phyloP scores from a whole-genome alignment of 306 rosid genomes.

The Fragaria ananassa region DNA sequence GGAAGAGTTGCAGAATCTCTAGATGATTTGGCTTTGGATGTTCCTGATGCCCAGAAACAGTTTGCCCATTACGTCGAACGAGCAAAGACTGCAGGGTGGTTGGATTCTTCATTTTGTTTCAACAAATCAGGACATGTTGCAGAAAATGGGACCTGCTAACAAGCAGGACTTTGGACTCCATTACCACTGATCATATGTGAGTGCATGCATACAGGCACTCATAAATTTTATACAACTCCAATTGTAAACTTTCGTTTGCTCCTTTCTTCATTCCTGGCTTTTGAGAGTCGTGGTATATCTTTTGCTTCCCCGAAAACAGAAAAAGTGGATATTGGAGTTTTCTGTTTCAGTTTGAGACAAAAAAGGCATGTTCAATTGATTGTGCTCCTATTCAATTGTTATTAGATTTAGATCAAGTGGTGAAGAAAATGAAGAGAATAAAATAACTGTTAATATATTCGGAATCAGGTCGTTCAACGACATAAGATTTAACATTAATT shows the following conservation, averaged over 20 bases:
- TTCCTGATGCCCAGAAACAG: constrained; percentile 62
- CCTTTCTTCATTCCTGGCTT: too few relatives aligned
- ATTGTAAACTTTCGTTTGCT: not conserved
- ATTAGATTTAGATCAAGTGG: too few relatives aligned
- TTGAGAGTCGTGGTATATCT: too few relatives aligned
- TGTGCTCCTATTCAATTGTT: too few relatives aligned
- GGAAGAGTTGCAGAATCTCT: constrained; percentile 62
- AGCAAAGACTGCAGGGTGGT: constrained; percentile 60
- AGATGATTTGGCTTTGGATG: constrained; percentile 74
- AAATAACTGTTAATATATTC: too few relatives aligned
- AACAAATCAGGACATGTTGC: constrained; percentile 30
- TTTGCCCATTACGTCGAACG: constrained; percentile 39
- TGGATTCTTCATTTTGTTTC: constrained; percentile 49
- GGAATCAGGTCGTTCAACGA: too few relatives aligned
- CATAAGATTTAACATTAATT: too few relatives aligned
- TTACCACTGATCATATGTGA: not conserved
- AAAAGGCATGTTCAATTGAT: too few relatives aligned
- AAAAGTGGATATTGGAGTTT: too few relatives aligned
- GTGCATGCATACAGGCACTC: not conserved
- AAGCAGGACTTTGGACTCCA: not conserved
- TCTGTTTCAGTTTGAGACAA: too few relatives aligned
- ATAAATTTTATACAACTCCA: not conserved
- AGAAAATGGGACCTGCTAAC: constrained; percentile 38
- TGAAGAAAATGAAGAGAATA: too few relatives aligned
- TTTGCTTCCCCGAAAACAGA: too few relatives aligned